Percentiles rank a stretch among this genome's conserved stretches.
Conservation (phyloP, 2,329 filamentous ascomycete genomes). For the Botryotinia globosa region DNA sequence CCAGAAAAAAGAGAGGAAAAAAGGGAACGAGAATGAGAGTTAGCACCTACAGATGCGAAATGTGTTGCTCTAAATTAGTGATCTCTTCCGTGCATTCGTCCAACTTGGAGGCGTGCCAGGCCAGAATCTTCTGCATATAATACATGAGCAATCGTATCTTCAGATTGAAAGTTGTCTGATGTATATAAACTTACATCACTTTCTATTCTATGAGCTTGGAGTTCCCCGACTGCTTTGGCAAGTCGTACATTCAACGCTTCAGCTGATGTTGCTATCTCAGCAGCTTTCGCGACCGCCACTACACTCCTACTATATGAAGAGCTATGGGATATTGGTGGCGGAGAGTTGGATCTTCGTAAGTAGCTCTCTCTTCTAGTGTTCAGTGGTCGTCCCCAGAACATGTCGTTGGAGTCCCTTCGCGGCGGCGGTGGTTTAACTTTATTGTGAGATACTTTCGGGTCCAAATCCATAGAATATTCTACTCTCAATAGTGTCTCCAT, state of each 20-base stretch:
- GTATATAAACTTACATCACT: slow-evolving; percentile 47
- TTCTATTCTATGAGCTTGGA: slow-evolving; percentile 57
- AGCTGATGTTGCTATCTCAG: slow-evolving; percentile 41
- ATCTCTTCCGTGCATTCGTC: slow-evolving; percentile 58
- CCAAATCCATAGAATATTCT: slow-evolving; percentile 22
- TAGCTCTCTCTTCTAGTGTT: slow-evolving; percentile 28
- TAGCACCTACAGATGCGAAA: slow-evolving; percentile 53
- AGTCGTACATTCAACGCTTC: slow-evolving; percentile 52
- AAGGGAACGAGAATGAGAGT: background rate
- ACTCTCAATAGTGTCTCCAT: slow-evolving; percentile 38
- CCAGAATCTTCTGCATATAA: slow-evolving; percentile 55
- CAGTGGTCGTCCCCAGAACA: slow-evolving; percentile 32
- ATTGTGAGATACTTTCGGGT: slow-evolving; percentile 3
- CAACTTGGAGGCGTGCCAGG: slow-evolving; percentile 55
- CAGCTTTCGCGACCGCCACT: slow-evolving; percentile 37
- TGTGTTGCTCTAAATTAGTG: slow-evolving; percentile 56
- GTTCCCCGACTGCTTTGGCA: slow-evolving; percentile 48
- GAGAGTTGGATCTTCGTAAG: slow-evolving; percentile 15
- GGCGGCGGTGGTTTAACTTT: slow-evolving; percentile 15
- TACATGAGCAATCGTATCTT: background rate
- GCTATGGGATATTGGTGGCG: background rate
- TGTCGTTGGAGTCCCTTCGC: slow-evolving; percentile 23
- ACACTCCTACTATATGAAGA: background rate
- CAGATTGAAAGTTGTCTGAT: background rate
- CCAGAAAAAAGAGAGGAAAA: slow-evolving; percentile 29